Evolutionary conservation across 1,284 basidiomycete species (phyloP).

Genomic region (Meira nashicola): DNA sequence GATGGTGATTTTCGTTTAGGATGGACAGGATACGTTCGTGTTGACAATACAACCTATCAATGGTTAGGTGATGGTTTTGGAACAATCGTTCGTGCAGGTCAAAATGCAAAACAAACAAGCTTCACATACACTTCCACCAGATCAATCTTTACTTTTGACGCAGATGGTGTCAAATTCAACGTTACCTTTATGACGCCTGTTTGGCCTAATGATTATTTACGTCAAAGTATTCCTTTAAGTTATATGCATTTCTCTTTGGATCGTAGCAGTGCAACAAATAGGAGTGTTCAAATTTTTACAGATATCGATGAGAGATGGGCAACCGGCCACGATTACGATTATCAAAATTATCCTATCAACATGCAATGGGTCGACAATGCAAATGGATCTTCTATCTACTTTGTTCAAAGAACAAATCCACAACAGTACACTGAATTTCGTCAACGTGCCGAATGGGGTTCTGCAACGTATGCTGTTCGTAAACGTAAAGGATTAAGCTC

Average conservation of each 20-base stretch:
- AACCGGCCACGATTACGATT: conserved; percentile 48
- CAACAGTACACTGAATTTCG: conserved; percentile 42
- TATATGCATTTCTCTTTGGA: conserved; percentile 46
- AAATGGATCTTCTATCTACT: conserved; percentile 33
- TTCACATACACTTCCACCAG: conserved; percentile 46
- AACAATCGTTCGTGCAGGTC: conserved; percentile 32
- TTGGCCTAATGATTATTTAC: conserved; percentile 42
- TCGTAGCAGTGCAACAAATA: conserved; percentile 21
- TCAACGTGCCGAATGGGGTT: conserved; percentile 51
- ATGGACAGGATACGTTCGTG: conserved; percentile 40
- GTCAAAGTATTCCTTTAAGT: conserved; percentile 45
- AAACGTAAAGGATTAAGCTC: conserved; percentile 33
- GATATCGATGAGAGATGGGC: conserved; percentile 47
- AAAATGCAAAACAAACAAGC: conserved; percentile 37
- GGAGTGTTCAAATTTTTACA: conserved; percentile 36
- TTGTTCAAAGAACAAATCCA: conserved; percentile 36
- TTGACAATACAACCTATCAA: conserved; percentile 41
- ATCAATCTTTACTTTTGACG: conserved; percentile 45
- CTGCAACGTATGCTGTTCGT: conserved; percentile 38
- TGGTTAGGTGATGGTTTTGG: conserved; percentile 49
- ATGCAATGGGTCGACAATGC: conserved; percentile 30
- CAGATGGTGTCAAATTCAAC: conserved; percentile 40
- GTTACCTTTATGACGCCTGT: conserved; percentile 49
- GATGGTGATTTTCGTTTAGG: conserved; percentile 44
- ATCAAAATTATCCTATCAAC: conserved; percentile 23